Evolutionary conservation across 2,329 filamentous ascomycete species (phyloP).

Genomic region (Fusarium multiceps): DNA sequence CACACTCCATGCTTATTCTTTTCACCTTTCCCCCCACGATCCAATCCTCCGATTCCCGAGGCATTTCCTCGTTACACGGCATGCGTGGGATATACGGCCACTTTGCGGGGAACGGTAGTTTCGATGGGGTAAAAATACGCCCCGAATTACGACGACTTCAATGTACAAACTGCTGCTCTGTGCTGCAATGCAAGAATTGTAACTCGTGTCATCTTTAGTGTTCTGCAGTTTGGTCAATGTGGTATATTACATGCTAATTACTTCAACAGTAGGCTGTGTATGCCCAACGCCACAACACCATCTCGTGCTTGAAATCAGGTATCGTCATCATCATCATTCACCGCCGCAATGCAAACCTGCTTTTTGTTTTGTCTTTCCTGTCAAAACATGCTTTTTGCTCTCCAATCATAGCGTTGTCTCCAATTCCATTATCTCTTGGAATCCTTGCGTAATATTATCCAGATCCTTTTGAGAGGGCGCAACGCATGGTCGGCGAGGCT

Average conservation of each 20-base stretch:
- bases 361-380: conserved; percentile 14
- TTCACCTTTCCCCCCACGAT: neutral
- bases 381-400: conserved; percentile 19
- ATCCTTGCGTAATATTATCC: conserved; percentile 51
- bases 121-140: conserved; percentile 37
- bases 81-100: conserved; percentile 20
- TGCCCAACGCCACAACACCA: conserved; percentile 42
- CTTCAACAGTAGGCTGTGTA: conserved; percentile 33
- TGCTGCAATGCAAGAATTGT: neutral
- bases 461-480: conserved; percentile 50
- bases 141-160: neutral
- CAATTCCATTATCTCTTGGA: conserved; percentile 51
- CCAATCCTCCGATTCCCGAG: conserved; percentile 8
- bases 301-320: conserved; percentile 32
- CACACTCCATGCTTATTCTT: neutral
- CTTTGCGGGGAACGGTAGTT: conserved; percentile 36
- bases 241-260: conserved; percentile 26
- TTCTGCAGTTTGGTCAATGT: neutral
- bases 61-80: conserved; percentile 10
- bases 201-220: neutral
- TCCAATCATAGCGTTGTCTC: conserved; percentile 41
- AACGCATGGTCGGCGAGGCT: conserved; percentile 55
- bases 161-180: neutral
- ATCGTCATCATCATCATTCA: conserved; percentile 33
- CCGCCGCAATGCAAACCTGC: conserved; percentile 28